A percentile compares a stretch with the other conserved stretches of the same genome.
Evolutionary conservation across 164 flowering plant species (phyloP).

Genomic region (Tinospora cordifolia): DNA sequence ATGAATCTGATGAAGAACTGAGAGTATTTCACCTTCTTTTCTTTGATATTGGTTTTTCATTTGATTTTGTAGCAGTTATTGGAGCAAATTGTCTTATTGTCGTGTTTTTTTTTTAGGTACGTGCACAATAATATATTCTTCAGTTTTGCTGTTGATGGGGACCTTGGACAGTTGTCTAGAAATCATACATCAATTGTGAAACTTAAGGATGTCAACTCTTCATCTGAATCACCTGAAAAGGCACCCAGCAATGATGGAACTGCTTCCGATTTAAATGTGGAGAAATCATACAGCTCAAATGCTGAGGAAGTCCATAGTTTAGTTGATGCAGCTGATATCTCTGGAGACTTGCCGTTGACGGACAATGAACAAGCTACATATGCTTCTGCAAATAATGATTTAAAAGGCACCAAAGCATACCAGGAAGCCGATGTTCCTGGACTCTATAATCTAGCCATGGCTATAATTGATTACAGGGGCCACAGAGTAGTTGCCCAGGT

Average conservation of each 20-base stretch:
- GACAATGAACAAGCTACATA: conserved; percentile 98
- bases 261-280: conserved; percentile 22
- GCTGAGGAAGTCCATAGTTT: conserved; percentile 23
- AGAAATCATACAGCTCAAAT: conserved; percentile 22
- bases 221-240: conserved; percentile 26
- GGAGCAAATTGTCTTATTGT: conserved; percentile 2
- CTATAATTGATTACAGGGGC: conserved; percentile 93
- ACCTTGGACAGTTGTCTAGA: conserved; percentile 59
- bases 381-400: conserved; percentile 98
- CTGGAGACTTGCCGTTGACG: conserved; percentile 54
- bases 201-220: conserved; percentile 20
- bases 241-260: conserved; percentile 18
- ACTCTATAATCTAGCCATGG: conserved; percentile 95
- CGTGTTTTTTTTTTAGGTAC: conserved; percentile 49
- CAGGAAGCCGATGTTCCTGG: conserved; percentile 99
- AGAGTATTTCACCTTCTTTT: neutral
- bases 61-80: neutral
- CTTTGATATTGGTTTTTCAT: neutral
- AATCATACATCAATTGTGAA: conserved; percentile 29
- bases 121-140: conserved; percentile 99
- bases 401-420: conserved; percentile 90
- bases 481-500: conserved; percentile 99
- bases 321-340: conserved; percentile 29
- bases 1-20: neutral
- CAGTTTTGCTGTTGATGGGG: conserved; percentile 97